Percentiles rank a stretch among this genome's conserved stretches.
phyloP scores from a whole-genome alignment of 2,329 filamentous ascomycete genomes.

The Penicillium sp. region DNA sequence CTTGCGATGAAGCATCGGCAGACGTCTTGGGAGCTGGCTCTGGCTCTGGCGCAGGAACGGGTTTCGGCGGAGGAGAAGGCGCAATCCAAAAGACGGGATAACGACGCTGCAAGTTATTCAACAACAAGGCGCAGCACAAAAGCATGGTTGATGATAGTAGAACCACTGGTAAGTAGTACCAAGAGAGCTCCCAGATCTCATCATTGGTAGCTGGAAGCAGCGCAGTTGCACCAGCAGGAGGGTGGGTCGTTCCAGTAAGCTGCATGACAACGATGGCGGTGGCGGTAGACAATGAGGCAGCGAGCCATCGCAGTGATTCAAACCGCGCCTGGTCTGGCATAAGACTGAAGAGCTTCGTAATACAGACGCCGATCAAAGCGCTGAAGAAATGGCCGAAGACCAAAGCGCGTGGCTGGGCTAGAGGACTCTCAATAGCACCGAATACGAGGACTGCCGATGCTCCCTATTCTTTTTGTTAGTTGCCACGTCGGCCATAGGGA shows the following conservation, averaged over 20 bases:
- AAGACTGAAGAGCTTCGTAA: conserved; percentile 34
- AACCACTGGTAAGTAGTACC: conserved; percentile 33
- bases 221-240: conserved; percentile 36
- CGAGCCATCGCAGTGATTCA: conserved; percentile 31
- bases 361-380: conserved; percentile 29
- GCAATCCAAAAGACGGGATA: conserved; percentile 36
- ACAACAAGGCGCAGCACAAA: conserved; percentile 26
- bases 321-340: conserved; percentile 32
- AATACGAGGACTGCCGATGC: conserved; percentile 36
- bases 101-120: conserved; percentile 34
- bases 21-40: not conserved
- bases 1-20: not conserved
- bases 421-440: conserved; percentile 32
- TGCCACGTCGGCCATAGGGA: not conserved
- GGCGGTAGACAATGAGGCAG: conserved; percentile 31
- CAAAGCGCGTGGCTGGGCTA: conserved; percentile 34
- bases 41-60: conserved; percentile 5
- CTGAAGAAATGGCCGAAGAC: conserved; percentile 36
- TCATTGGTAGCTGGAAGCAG: conserved; percentile 30
- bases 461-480: conserved; percentile 17
- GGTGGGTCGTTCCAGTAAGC: conserved; percentile 33
- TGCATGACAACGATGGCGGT: conserved; percentile 33
- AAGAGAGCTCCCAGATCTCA: conserved; percentile 30
- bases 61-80: conserved; percentile 15
- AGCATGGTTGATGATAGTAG: conserved; percentile 32